Percentiles rank a stretch among this genome's conserved stretches.
Evolutionary conservation across 2,329 filamentous ascomycete genomes (phyloP).

Genomic region (Epichloe typhina): DNA sequence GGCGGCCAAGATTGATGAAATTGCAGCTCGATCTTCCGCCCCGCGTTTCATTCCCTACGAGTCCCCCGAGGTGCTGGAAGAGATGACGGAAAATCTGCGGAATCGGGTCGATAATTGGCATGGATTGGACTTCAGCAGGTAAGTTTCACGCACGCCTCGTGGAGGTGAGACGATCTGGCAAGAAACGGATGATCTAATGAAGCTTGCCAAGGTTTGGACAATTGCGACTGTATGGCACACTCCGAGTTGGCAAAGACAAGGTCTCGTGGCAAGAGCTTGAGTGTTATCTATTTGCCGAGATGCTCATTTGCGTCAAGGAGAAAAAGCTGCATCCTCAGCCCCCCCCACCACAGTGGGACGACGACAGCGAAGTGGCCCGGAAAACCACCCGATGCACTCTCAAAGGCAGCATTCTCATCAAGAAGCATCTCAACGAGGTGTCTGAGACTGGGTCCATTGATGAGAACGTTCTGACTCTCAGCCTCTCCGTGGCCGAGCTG

Average conservation of each 20-base stretch:
- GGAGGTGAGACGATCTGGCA: background rate
- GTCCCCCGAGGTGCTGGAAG: slow-evolving; percentile 62
- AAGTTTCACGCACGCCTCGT: slow-evolving; percentile 13
- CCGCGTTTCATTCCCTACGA: slow-evolving; percentile 60
- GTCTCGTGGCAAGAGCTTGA: slow-evolving; percentile 95
- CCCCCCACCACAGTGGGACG: slow-evolving; percentile 54
- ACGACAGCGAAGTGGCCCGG: slow-evolving; percentile 40
- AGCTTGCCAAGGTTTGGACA: slow-evolving; percentile 63
- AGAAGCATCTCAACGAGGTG: slow-evolving; percentile 90
- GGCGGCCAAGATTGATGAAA: slow-evolving; percentile 35
- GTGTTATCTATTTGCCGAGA: slow-evolving; percentile 93
- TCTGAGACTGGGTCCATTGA: slow-evolving; percentile 56
- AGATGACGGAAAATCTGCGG: slow-evolving; percentile 75
- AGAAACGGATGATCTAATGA: slow-evolving; percentile 3
- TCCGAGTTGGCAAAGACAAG: slow-evolving; percentile 91
- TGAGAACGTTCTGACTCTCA: slow-evolving; percentile 76
- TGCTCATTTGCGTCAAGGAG: slow-evolving; percentile 99
- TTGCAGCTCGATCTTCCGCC: slow-evolving; percentile 34
- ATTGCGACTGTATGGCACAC: slow-evolving; percentile 73
- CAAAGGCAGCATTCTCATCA: slow-evolving; percentile 95
- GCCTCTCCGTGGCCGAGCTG: slow-evolving; percentile 79
- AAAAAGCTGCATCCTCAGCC: slow-evolving; percentile 52
- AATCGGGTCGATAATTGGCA: slow-evolving; percentile 97
- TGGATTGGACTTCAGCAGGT: slow-evolving; percentile 79
- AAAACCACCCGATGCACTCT: slow-evolving; percentile 71